Evolutionary conservation across 805 yeast genomes (phyloP).

Genomic region (Clavispora carvajalis): DNA sequence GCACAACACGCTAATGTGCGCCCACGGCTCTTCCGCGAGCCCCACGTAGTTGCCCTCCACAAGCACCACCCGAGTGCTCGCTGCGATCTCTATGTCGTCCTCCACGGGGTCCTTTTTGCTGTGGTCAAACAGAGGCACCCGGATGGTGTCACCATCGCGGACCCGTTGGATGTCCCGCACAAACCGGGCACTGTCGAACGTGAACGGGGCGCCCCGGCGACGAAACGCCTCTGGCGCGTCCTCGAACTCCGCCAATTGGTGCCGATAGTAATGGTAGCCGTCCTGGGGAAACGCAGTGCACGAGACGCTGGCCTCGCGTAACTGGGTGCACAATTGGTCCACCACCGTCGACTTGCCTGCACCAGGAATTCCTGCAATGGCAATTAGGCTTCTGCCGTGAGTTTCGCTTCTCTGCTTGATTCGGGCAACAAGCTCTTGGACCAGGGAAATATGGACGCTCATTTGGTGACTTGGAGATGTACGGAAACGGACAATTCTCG

Average conservation of each 20-base stretch:
- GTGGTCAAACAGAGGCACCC: constrained; percentile 74
- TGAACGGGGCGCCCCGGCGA: constrained; percentile 80
- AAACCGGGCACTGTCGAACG: constrained; percentile 59
- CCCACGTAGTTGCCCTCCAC: constrained; percentile 75
- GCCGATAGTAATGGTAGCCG: constrained; percentile 34
- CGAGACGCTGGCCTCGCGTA: constrained; percentile 13
- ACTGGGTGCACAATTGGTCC: constrained; percentile 33
- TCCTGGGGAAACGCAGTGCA: constrained; percentile 33
- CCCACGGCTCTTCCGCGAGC: constrained; percentile 58
- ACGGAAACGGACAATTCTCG: constrained; percentile 2
- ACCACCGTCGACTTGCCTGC: constrained; percentile 78
- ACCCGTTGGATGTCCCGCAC: constrained; percentile 19
- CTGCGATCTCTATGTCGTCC: constrained; percentile 42
- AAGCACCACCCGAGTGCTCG: constrained; percentile 50
- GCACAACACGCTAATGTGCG: constrained; percentile 32
- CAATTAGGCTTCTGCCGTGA: constrained; percentile 42
- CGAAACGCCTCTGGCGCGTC: constrained; percentile 54
- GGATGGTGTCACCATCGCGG: constrained; percentile 27
- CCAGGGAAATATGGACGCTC: constrained; percentile 7
- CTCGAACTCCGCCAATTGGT: constrained; percentile 33
- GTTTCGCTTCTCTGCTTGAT: constrained; percentile 1
- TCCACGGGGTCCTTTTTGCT: constrained; percentile 65
- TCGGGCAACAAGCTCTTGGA: constrained; percentile 7
- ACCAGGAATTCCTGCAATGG: constrained; percentile 78
- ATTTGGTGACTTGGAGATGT: constrained; percentile 8